Percentiles rank a stretch among this genome's conserved stretches.
Conservation (phyloP, 1,284 basidiomycete species). For the Erythrobasidium hasegawianum region DNA sequence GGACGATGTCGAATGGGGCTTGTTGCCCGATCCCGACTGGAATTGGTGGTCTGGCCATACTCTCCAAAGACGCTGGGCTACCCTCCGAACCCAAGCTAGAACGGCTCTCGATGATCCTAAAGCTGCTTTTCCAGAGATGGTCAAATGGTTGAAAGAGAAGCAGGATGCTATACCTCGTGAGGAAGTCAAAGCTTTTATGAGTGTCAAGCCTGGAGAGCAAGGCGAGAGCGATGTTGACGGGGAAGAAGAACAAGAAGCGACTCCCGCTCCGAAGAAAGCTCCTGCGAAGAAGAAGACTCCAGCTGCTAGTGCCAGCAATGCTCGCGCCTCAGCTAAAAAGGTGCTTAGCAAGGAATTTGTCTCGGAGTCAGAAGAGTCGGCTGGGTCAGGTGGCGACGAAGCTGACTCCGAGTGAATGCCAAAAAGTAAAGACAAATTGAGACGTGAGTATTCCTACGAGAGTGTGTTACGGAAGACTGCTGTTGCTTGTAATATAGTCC, state of each 20-base stretch:
- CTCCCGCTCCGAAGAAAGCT: constrained; percentile 9
- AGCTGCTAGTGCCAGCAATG: background rate
- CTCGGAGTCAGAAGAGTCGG: background rate
- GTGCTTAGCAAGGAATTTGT: too few relatives aligned
- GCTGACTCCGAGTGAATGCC: too few relatives aligned
- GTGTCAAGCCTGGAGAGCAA: background rate
- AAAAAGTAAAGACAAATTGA: too few relatives aligned
- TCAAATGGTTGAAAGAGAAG: constrained; percentile 17
- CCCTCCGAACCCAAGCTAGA: constrained; percentile 10
- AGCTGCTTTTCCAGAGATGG: constrained; percentile 13
- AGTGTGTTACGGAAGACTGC: too few relatives aligned
- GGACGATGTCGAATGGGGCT: constrained; percentile 38
- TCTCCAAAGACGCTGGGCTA: constrained; percentile 37
- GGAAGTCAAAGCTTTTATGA: constrained; percentile 30
- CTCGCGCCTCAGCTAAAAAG: too few relatives aligned
- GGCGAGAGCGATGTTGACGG: background rate
- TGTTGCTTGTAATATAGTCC: too few relatives aligned
- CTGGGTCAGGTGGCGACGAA: too few relatives aligned
- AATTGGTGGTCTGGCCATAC: constrained; percentile 36
- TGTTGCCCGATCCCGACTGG: constrained; percentile 33
- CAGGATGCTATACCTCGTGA: constrained; percentile 26
- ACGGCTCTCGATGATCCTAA: constrained; percentile 2
- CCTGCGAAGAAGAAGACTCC: background rate
- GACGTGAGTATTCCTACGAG: too few relatives aligned
- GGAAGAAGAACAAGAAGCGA: background rate